Evolutionary conservation across 2,329 filamentous ascomycete genomes (phyloP), one percentile per base, ranked within the genome.

Genomic region (Ceratocystis alfenasii): DNA sequence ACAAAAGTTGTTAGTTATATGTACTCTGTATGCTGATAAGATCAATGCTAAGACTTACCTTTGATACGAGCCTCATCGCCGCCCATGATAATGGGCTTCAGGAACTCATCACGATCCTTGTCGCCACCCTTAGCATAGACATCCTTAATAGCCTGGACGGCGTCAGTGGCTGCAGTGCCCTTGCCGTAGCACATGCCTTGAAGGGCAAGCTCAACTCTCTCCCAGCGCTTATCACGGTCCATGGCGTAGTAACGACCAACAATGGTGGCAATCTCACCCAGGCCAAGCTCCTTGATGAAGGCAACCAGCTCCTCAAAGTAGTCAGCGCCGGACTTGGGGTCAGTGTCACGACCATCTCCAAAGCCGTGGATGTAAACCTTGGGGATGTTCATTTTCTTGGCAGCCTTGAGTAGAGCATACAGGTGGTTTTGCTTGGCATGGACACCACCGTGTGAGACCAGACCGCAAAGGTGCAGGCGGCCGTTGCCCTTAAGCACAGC

Each of bases 191-290:
- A 79, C 72, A 99, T 75, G 68, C 90, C 94, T 78, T 94, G 93
- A 75, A 99, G 80, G 71, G 88, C 94, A 71, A 96, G 73, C 80
- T 96, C 90, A 70, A 96, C 82, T 74, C 94, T 85, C 74, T 99
- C 94, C 94, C 94, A 99, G 76, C 94, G 86, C 90, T 97, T 97
- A 77, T 99, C 94, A 71, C 94, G 92, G 81, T 99, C 94, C 94
- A 99, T 99, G 77, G 91, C 90, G 77, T 89, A 99, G 86, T 97
- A 99, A 71, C 93, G 87, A 68, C 94, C 94, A 68, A 97, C 93
- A 61, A 97, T 84, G 46, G 94, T 96, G 41, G 90, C 93, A 70
- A 99, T 84, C 77, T 96, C 83, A 70, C 93, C 94, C 69, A 87
- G 78, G 57, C 90, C 92, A 70, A 95, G 83, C 76, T 97, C 90